phyloP scores from a whole-genome alignment of 371 early-diverging fungal genomes.

The Mucor circinelloides region DNA sequence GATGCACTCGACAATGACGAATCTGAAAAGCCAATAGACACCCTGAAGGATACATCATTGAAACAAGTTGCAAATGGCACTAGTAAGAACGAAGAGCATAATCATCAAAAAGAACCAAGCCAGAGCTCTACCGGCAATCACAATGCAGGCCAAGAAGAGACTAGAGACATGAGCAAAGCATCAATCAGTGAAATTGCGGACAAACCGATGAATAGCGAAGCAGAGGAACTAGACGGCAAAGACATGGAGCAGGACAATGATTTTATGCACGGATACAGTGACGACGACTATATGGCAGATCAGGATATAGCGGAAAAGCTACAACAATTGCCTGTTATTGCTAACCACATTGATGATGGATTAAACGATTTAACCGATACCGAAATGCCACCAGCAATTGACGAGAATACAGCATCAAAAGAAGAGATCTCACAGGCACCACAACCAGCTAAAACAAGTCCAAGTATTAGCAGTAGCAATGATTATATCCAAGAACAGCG shows the following conservation, averaged over 20 bases:
- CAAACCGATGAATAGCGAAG: too few relatives aligned
- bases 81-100: too few relatives aligned
- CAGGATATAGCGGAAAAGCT: neutral
- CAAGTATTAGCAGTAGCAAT: neutral
- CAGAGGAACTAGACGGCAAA: too few relatives aligned
- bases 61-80: too few relatives aligned
- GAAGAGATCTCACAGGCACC: neutral
- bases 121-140: too few relatives aligned
- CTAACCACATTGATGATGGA: neutral
- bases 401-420: neutral
- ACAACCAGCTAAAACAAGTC: neutral
- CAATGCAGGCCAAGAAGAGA: too few relatives aligned
- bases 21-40: too few relatives aligned
- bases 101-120: too few relatives aligned
- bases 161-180: too few relatives aligned
- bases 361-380: neutral
- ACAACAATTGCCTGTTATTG: neutral
- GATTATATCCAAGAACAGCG: neutral
- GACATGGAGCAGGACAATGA: neutral
- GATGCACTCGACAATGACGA: too few relatives aligned
- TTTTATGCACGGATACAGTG: neutral
- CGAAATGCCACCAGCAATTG: neutral
- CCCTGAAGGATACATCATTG: too few relatives aligned
- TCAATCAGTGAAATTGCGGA: too few relatives aligned
- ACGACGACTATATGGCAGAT: neutral